Conservation (phyloP, 2,329 filamentous ascomycete species). For the Botrytis tulipae region DNA sequence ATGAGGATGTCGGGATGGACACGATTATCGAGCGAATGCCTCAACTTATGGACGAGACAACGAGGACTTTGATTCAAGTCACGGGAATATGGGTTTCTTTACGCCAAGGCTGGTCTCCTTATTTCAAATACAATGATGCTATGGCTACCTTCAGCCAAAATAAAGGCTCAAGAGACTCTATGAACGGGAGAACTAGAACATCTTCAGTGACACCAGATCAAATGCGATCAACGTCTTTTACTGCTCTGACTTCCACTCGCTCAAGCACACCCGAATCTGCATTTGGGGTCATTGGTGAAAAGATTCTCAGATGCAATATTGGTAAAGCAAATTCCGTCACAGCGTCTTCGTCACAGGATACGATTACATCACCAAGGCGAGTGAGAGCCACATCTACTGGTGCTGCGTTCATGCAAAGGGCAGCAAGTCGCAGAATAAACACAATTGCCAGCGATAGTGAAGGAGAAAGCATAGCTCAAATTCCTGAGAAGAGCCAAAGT, state of each 20-base stretch:
- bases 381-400: conserved; percentile 47
- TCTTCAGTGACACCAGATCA: conserved; percentile 34
- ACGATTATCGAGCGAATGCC: conserved; percentile 39
- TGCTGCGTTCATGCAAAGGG: conserved; percentile 46
- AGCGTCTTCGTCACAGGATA: conserved; percentile 23
- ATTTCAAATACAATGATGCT: conserved; percentile 40
- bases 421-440: conserved; percentile 31
- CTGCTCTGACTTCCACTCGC: conserved; percentile 13
- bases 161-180: conserved; percentile 18
- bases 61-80: conserved; percentile 50
- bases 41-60: conserved; percentile 44
- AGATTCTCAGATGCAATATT: conserved; percentile 28
- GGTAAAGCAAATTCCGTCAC: conserved; percentile 25
- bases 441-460: conserved; percentile 35
- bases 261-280: conserved; percentile 33
- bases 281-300: conserved; percentile 26
- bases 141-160: conserved; percentile 25
- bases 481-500: conserved; percentile 16
- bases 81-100: conserved; percentile 54
- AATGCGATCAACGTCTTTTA: conserved; percentile 22
- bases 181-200: conserved; percentile 28
- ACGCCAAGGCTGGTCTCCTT: conserved; percentile 45
- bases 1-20: conserved; percentile 19
- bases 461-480: conserved; percentile 26
- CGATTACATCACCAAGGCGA: conserved; percentile 40